phyloP scores from a whole-genome alignment of 2,329 filamentous ascomycete genomes.

The Pyricularia pennisetigena region DNA sequence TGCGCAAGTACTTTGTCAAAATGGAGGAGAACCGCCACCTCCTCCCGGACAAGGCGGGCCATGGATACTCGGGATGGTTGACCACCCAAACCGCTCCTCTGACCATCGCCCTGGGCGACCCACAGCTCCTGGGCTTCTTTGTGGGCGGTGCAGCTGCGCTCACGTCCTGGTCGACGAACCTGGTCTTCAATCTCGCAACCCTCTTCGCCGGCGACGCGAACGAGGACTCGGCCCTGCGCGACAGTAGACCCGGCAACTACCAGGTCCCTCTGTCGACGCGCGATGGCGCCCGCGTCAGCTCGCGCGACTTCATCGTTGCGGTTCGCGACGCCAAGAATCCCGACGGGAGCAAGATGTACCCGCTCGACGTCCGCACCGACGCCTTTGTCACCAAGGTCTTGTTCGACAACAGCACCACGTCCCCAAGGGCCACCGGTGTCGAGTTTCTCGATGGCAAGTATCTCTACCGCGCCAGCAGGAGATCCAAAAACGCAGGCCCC shows the following conservation, averaged over 20 bases:
- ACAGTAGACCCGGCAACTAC: slow-evolving; percentile 37
- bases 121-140: slow-evolving; percentile 41
- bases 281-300: slow-evolving; percentile 39
- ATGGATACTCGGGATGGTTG: slow-evolving; percentile 47
- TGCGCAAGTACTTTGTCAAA: slow-evolving; percentile 44
- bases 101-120: slow-evolving; percentile 24
- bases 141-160: slow-evolving; percentile 37
- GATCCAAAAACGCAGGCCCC: slow-evolving; percentile 6
- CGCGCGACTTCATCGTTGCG: slow-evolving; percentile 40
- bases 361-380: slow-evolving; percentile 26
- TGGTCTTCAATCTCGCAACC: slow-evolving; percentile 5
- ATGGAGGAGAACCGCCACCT: slow-evolving; percentile 46
- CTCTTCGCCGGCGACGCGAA: slow-evolving; percentile 36
- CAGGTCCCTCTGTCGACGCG: slow-evolving; percentile 48
- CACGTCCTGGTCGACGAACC: slow-evolving; percentile 7
- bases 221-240: slow-evolving; percentile 30
- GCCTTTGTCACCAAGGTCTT: slow-evolving; percentile 20
- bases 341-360: slow-evolving; percentile 22
- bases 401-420: slow-evolving; percentile 11
- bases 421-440: slow-evolving; percentile 20
- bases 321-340: slow-evolving; percentile 19
- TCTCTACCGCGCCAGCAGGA: slow-evolving; percentile 22
- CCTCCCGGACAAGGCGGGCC: slow-evolving; percentile 28
- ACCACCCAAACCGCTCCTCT: slow-evolving; percentile 11
- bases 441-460: slow-evolving; percentile 21